phyloP scores from a whole-genome alignment of 2,329 filamentous ascomycete genomes.

The Tolypocladium tropicale region DNA sequence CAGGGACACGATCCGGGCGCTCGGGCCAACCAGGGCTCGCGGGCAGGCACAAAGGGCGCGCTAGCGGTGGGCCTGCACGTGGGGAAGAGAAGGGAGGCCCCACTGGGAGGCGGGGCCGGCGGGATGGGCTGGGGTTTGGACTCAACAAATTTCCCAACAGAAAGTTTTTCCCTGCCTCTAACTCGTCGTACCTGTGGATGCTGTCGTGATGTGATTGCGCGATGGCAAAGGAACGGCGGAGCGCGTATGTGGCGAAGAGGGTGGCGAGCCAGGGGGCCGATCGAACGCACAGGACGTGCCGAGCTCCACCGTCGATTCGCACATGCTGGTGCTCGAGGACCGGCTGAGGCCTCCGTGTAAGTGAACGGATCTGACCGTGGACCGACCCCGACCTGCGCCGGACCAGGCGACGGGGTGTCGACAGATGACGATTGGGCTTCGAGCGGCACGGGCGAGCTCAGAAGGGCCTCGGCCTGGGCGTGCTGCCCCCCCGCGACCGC shows the following conservation, averaged over 20 bases:
- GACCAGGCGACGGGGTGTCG: neutral
- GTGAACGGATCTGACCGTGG: neutral
- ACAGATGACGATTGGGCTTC: neutral
- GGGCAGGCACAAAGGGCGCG: neutral
- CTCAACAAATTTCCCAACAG: constrained; percentile 29
- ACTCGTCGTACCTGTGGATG: too few species aligned
- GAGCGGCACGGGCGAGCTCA: neutral
- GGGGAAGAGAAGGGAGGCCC: neutral
- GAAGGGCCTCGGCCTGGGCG: neutral
- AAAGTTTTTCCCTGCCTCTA: constrained; percentile 10
- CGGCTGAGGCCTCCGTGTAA: neutral
- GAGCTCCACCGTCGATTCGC: neutral
- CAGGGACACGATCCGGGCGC: neutral
- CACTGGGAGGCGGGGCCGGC: neutral
- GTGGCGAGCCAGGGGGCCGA: too few species aligned
- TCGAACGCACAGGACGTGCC: too few species aligned
- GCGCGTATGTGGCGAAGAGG: neutral
- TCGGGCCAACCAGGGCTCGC: neutral
- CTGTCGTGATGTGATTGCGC: neutral
- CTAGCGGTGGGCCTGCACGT: neutral
- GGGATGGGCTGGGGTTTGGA: constrained; percentile 4
- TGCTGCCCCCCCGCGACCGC: neutral
- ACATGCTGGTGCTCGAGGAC: neutral
- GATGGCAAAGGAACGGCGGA: too few species aligned
- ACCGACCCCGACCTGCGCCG: too few species aligned